A percentile compares a stretch with the other conserved stretches of the same genome.
Conservation (phyloP, 192 early-diverging fungal genomes). For the Coemansia sp. region DNA sequence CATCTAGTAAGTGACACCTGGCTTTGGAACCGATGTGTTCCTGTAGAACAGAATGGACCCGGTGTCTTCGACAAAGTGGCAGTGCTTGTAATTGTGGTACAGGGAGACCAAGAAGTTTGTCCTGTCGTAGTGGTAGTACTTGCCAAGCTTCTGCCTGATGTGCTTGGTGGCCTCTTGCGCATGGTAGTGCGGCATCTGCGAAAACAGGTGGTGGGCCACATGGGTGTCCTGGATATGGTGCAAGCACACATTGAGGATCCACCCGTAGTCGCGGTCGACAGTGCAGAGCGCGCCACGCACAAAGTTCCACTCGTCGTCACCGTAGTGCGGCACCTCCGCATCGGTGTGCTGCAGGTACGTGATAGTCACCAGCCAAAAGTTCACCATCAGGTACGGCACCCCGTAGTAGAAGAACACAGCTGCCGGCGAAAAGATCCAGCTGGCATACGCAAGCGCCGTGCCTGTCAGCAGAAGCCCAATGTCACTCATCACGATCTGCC, state of each 20-base stretch:
- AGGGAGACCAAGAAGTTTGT: slow-evolving; percentile 68
- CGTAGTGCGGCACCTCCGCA: slow-evolving; percentile 85
- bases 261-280: slow-evolving; percentile 88
- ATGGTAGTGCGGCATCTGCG: slow-evolving; percentile 98
- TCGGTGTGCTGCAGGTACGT: slow-evolving; percentile 95
- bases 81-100: slow-evolving; percentile 67
- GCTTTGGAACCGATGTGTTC: slow-evolving; percentile 39
- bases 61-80: slow-evolving; percentile 92
- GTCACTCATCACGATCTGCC: slow-evolving; percentile 71
- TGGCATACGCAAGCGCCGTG: slow-evolving; percentile 56
- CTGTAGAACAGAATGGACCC: slow-evolving; percentile 72
- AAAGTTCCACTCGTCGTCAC: slow-evolving; percentile 84
- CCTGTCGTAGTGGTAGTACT: slow-evolving; percentile 76
- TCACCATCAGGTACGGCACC: slow-evolving; percentile 89
- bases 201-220: slow-evolving; percentile 95
- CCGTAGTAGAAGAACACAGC: slow-evolving; percentile 82
- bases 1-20: slow-evolving; percentile 7
- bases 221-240: slow-evolving; percentile 87
- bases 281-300: slow-evolving; percentile 87
- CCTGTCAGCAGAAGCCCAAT: slow-evolving; percentile 66
- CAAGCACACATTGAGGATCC: slow-evolving; percentile 79
- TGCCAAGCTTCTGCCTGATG: slow-evolving; percentile 77
- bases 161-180: slow-evolving; percentile 82
- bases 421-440: slow-evolving; percentile 55
- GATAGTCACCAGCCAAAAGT: slow-evolving; percentile 95